phyloP scores from a whole-genome alignment of 1,284 basidiomycete species.

The Tremellales sp. region DNA sequence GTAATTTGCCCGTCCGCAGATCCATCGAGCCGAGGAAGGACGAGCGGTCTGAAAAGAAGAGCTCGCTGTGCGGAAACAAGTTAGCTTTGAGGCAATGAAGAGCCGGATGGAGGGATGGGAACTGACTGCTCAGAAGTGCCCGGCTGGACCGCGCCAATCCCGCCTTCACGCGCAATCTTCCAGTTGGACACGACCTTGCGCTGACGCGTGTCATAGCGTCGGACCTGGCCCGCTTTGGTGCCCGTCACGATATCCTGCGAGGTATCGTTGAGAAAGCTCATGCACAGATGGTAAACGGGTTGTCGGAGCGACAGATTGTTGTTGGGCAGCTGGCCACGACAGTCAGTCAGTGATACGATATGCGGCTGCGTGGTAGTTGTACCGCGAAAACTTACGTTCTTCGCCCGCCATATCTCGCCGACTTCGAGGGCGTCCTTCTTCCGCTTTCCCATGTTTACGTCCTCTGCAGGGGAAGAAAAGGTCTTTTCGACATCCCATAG shows the following conservation, averaged over 20 bases:
- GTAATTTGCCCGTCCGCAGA: constrained; percentile 64
- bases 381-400: constrained; percentile 40
- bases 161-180: constrained; percentile 54
- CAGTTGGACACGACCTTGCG: constrained; percentile 56
- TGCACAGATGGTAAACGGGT: constrained; percentile 71
- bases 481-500: constrained; percentile 72
- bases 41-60: constrained; percentile 70
- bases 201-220: constrained; percentile 75
- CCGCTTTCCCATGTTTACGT: constrained; percentile 54
- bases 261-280: constrained; percentile 51
- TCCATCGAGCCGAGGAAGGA: constrained; percentile 68
- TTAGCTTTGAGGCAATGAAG: not conserved
- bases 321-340: constrained; percentile 59
- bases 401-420: constrained; percentile 53
- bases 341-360: not conserved
- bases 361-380: not conserved
- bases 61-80: constrained; percentile 55
- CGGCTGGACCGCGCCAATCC: constrained; percentile 60
- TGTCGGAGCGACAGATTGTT: constrained; percentile 73
- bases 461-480: constrained; percentile 48
- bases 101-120: not conserved
- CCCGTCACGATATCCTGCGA: constrained; percentile 61
- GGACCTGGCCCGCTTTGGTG: constrained; percentile 69
- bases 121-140: constrained; percentile 67
- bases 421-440: constrained; percentile 65